Percentiles rank a stretch among this genome's conserved stretches.
Conservation (phyloP, 257 asterid species). For the Nicotiana sylvestris region DNA sequence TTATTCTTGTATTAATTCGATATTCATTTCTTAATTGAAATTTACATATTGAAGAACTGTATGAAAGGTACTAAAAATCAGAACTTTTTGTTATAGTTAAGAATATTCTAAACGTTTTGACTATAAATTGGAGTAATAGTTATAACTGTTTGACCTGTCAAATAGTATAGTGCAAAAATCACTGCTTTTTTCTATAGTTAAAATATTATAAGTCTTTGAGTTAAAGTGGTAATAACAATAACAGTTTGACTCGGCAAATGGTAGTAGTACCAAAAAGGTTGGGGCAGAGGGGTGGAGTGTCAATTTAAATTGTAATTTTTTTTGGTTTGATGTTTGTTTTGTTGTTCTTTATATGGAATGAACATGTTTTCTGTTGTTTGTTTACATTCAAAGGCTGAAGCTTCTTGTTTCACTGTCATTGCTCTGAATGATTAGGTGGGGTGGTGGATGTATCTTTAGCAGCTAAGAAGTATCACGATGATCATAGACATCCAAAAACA, state of each 20-base stretch:
- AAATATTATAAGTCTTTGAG: background rate
- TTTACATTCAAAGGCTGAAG: background rate
- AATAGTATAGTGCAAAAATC: background rate
- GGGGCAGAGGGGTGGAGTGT: background rate
- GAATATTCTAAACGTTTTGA: background rate
- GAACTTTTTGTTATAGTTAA: background rate
- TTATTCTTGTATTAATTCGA: background rate
- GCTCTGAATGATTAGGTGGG: constrained; percentile 48
- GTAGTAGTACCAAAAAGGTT: background rate
- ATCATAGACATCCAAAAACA: constrained; percentile 58
- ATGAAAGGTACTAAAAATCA: background rate
- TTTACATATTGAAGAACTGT: background rate
- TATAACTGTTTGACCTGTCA: background rate
- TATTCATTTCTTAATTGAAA: background rate
- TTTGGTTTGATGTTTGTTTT: background rate
- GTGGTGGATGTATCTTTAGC: constrained; percentile 75
- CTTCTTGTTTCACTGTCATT: constrained; percentile 18
- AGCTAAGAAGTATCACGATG: constrained; percentile 45
- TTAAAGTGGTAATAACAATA: background rate
- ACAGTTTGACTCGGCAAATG: background rate
- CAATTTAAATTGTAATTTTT: background rate
- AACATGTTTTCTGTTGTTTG: background rate
- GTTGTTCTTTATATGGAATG: background rate
- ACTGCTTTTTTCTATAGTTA: background rate
- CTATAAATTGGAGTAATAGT: background rate